phyloP scores from a whole-genome alignment of 2,329 filamentous ascomycete species.

The Stenocarpella maydis region DNA sequence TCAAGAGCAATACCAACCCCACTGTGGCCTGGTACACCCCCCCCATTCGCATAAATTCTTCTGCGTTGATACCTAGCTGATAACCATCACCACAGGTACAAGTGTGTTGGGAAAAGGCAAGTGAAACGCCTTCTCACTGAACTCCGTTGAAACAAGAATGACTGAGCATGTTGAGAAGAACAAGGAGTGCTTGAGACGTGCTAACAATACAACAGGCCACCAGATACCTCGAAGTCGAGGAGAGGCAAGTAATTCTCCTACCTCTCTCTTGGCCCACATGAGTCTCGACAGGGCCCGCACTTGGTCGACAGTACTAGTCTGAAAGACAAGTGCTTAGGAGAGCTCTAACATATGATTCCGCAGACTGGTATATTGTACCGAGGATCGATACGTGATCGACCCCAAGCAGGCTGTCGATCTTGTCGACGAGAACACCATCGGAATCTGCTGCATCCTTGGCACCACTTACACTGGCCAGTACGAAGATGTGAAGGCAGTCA shows the following conservation, averaged over 20 bases:
- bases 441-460: constrained; percentile 88
- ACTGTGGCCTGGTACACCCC: too few species aligned
- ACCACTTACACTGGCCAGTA: constrained; percentile 97
- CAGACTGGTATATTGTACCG: constrained; percentile 73
- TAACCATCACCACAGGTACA: constrained; percentile 53
- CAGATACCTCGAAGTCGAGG: constrained; percentile 91
- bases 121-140: background rate
- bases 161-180: background rate
- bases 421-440: constrained; percentile 79
- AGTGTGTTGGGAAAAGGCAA: constrained; percentile 90
- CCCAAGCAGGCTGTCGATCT: constrained; percentile 67
- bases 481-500: constrained; percentile 91
- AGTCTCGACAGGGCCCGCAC: background rate
- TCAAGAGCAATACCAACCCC: too few species aligned
- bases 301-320: background rate
- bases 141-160: background rate
- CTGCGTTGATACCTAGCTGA: too few species aligned
- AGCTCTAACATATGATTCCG: background rate
- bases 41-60: too few species aligned
- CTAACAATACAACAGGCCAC: constrained; percentile 55
- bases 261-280: background rate
- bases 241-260: constrained; percentile 48
- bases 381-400: constrained; percentile 69
- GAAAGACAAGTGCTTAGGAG: background rate
- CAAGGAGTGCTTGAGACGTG: background rate